Evolutionary conservation across 1,284 basidiomycete genomes (phyloP), one percentile per base, ranked within the genome.

Genomic region (Puccinia polysora): DNA sequence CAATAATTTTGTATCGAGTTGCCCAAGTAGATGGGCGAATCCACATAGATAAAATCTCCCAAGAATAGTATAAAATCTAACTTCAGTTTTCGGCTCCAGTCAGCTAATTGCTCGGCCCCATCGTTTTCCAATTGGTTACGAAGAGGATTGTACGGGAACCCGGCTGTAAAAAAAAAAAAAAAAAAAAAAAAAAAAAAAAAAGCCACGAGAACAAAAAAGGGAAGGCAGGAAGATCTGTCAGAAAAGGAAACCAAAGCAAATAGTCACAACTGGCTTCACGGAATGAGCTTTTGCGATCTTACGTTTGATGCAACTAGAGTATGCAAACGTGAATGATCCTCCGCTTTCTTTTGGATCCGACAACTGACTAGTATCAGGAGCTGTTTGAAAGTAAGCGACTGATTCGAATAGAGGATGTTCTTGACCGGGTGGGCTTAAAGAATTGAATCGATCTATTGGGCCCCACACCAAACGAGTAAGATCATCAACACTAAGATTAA

Each of bases 1-100:
- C 84, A 80, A 77, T 87, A 89, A 6, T 83, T 82, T 64, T 86
- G 83, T 69, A 80, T 79, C 73, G 83, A 80, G 74, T 86, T 84
- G 3, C 86, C 86, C 67, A 83, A 82, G 78, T 85, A 87, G 34
- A 71, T 73, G 15, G 67, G 60, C 3, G 58, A 38, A 32, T 68
- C 69, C 25, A 71, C 75, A 50, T 76, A 76, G 38, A 76, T 76
- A 59, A 75, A 75, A 56, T 76, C 75, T 34, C 75, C 75, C 65
- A 75, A 68, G 45, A 75, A 73, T 38, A 75, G 32, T 6, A 74
- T 38, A 45, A 67, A 74, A 30, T 72, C 69, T 5, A 72, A 23
- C 23, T 63, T 50, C 6, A 25, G n/a, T 28, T 52, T 34, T 14
- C 49, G 30, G 3, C 50, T 60, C 0, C 55, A 20, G 55, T 72